Evolutionary conservation across 2,329 filamentous ascomycete genomes (phyloP), one percentile per base, ranked within the genome.

Genomic region (Monosporascus sp.): DNA sequence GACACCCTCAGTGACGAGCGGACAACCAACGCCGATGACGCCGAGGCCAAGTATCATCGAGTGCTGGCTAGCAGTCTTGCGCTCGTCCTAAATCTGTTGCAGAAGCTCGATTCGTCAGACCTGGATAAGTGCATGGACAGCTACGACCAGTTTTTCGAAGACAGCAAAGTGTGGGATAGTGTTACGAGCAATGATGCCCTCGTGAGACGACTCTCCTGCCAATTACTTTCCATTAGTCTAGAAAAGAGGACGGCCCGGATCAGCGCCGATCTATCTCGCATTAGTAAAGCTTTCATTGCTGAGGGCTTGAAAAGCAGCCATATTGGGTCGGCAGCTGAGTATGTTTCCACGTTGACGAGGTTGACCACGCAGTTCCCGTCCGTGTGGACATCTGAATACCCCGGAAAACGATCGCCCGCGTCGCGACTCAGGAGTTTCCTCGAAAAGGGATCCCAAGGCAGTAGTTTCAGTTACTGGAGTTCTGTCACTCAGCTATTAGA

Each of bases 1-100:
- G 80, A 87, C 37, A 95, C 90, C 0, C 75, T 99, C 37, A 97
- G 92, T 66, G 94, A 99, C 67, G 89, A 95, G 71, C 82, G 93
- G 24, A 90, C 85, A 1, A 89, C 91, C 3, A 94, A 84, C 55
- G 74, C 82, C 8, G 93, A 97, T 60, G 94, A 99, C 67, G 86
- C 91, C 4, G 82, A 91, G 60, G 82, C 88, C 18, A 97, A 96
- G 63, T 94, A 95, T 72, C 82, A 85, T 56, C 82, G 94, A 47
- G 91, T 97, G 4, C 64, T 84, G 3, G 76, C 75, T 9, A 76
- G 75, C 7, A 79, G 79, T 51, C 64, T 86, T 22, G 80, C 78
- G 1, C 70, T 86, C 6, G 77, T 84, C 2, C 61, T 80, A 3
- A 75, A 76, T 31, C 70, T 87, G 1, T 63, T 86, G 1, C 72